phyloP scores from a whole-genome alignment of 2,329 filamentous ascomycete genomes.

The Colletotrichum sp. region DNA sequence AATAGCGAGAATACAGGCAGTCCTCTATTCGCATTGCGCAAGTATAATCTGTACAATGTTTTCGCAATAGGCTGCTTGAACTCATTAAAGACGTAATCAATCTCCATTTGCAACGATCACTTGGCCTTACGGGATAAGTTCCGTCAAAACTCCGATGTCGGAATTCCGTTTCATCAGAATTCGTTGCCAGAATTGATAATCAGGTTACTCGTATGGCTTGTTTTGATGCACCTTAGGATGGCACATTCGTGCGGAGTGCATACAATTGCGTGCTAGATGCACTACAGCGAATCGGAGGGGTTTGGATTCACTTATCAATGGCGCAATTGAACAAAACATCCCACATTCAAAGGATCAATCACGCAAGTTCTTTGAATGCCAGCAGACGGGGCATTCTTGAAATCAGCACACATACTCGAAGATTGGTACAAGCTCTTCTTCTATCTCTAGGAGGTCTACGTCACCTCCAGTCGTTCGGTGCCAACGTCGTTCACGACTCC shows the following conservation, averaged over 20 bases:
- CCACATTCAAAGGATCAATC: neutral
- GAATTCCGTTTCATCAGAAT: neutral
- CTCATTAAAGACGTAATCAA: neutral
- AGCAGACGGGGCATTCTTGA: neutral
- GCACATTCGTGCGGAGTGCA: neutral
- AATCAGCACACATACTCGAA: neutral
- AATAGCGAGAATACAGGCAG: neutral
- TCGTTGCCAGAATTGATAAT: neutral
- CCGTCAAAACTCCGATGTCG: neutral
- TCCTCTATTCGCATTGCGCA: neutral
- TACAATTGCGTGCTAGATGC: neutral
- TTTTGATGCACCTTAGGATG: neutral
- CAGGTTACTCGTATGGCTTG: neutral
- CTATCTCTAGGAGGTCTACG: neutral
- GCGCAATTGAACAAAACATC: neutral
- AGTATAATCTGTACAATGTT: neutral
- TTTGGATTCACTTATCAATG: neutral
- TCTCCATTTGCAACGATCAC: neutral
- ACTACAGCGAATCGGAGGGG: neutral
- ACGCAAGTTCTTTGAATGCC: neutral
- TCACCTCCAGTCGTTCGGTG: neutral
- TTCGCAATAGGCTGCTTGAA: neutral
- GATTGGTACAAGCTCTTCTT: neutral
- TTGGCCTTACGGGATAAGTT: neutral
- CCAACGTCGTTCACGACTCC: neutral